Base-by-base conservation (phyloP, 2,329 filamentous ascomycete species). In the Verticillium tricorpus region DNA sequence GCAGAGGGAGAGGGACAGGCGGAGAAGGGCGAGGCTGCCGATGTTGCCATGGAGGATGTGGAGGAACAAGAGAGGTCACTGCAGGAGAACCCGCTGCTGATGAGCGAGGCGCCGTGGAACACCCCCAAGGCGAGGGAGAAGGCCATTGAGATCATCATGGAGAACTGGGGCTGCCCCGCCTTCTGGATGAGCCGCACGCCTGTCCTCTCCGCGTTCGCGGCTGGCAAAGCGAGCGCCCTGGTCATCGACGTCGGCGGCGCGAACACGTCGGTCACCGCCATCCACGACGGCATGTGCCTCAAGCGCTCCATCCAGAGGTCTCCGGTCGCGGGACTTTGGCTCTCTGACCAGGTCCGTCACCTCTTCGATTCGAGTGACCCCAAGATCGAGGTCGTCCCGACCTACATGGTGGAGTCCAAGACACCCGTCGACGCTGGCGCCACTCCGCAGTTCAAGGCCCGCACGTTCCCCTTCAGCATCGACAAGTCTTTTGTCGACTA, bases 31-130 rank as follows among this genome's bases (percentile, higher is more conserved):
- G 80, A 87, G 63, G 87, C 82, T 37, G 45, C 12, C 45, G 85
- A 88, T 64, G 80, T 87, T 31, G 76, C 80, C 65, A 87, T 88
- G 84, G 84, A 83, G 22, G 77, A 80, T 35, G 74, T 70, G 14
- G 76, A 79, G 65, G 65, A 71, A 50, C 71, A 89, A 68, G 92
- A 96, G 74, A 95, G 93, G 77, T 87, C 91, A 8, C 82, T 99
- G 65, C 86, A 89, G 58, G 95, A 98, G 75, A 95, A 91, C 75
- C 96, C 95, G 8, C 80, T 99, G 64, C 82, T 99, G 63, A 89
- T 99, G 85, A 97, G 92, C 1, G 95, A 99, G 77, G 91, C 93
- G 15, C 90, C 92, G 12, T 98, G 94, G 93, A 98, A 97, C 77
- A 84, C 88, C 31, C 77, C 85, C 54, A 97, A 97, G 80, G 87